These are phyloP conservation scores for Boletus rex-veris DNA, from an alignment of 768 basidiomycete genomes.

Conservation along the genomic window DNA sequence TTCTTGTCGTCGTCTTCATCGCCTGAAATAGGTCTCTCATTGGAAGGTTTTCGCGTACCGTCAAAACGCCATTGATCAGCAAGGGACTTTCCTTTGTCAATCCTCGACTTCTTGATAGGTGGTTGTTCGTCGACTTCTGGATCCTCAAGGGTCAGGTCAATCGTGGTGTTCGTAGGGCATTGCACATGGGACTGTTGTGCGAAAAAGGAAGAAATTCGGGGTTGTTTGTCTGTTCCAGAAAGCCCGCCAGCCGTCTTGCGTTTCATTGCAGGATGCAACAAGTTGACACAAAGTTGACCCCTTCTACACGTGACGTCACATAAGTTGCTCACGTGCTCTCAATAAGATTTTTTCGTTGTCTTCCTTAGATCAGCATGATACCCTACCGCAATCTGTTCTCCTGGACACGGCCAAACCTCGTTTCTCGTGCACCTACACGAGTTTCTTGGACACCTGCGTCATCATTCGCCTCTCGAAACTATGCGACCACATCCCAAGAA, in stretches of 20 bases:
- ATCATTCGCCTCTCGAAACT: constrained; percentile 2
- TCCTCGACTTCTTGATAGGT: constrained; percentile 30
- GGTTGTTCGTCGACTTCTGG: constrained; percentile 25
- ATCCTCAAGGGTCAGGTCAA: constrained; percentile 54
- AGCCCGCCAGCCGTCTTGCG: constrained; percentile 5
- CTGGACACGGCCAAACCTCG: constrained; percentile 3
- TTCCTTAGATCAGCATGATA: neutral
- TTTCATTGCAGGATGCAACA: constrained; percentile 12
- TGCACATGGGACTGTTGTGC: constrained; percentile 19
- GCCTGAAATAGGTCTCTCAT: neutral
- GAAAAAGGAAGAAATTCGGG: constrained; percentile 44
- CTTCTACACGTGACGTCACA: constrained; percentile 23
- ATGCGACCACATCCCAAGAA: constrained; percentile 29
- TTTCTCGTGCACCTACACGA: neutral
- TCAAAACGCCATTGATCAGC: constrained; percentile 48
- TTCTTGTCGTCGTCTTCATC: constrained; percentile 48
- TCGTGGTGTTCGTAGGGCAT: constrained; percentile 28
- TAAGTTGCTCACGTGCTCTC: constrained; percentile 22
- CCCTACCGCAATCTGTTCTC: constrained; percentile 4
- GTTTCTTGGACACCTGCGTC: neutral
- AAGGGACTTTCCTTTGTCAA: constrained; percentile 13
- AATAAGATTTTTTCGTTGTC: constrained; percentile 5
- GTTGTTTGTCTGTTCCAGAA: constrained; percentile 26
- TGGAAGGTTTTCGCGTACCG: constrained; percentile 13
- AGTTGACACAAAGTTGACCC: neutral